phyloP scores from a whole-genome alignment of 345 rosid genomes.

The Rhodomyrtus tomentosa region DNA sequence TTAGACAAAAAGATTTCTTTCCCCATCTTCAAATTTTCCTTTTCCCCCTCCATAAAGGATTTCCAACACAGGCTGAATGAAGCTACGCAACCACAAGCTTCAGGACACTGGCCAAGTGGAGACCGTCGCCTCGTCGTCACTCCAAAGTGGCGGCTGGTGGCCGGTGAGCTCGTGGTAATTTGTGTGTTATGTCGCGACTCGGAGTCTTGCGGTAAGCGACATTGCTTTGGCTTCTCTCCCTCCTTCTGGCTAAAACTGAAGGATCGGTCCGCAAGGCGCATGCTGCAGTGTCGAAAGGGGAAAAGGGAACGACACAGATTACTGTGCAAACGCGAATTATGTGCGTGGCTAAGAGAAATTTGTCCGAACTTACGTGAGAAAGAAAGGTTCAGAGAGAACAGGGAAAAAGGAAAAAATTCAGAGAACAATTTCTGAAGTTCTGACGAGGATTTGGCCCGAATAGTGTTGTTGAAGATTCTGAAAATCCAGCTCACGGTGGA shows the following conservation, averaged over 20 bases:
- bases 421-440: background rate
- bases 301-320: background rate
- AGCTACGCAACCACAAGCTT: background rate
- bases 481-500: background rate
- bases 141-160: background rate
- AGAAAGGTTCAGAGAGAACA: background rate
- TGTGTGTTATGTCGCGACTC: background rate
- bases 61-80: background rate
- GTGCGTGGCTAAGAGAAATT: background rate
- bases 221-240: background rate
- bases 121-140: background rate
- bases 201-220: background rate
- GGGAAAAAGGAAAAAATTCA: background rate
- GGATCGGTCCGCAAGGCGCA: background rate
- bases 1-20: background rate
- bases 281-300: background rate
- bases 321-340: background rate
- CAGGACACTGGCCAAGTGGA: background rate
- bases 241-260: background rate
- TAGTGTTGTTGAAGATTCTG: background rate
- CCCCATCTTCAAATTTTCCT: background rate
- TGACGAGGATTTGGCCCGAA: background rate
- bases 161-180: background rate
- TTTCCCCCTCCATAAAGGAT: background rate
- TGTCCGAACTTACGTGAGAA: background rate